phyloP scores from a whole-genome alignment of 345 rosid species.

The Luvunga scandens region DNA sequence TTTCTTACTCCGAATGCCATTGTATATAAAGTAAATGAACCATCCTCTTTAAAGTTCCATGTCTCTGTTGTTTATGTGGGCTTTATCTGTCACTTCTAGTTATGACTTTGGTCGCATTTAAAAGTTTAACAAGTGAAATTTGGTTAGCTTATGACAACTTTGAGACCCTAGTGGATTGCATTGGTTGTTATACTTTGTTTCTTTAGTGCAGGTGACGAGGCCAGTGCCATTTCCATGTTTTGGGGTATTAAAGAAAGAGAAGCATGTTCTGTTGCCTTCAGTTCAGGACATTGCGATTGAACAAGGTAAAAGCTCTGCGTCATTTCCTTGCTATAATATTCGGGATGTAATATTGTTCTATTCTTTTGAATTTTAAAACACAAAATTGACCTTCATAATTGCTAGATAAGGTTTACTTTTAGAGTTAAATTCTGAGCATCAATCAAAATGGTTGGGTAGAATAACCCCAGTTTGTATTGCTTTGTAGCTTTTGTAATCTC shows the following conservation, averaged over 20 bases:
- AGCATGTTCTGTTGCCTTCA: constrained; percentile 60
- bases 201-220: constrained; percentile 43
- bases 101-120: neutral
- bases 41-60: neutral
- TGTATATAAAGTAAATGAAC: constrained; percentile 51
- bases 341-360: no score
- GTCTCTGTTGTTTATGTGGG: neutral
- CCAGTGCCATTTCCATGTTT: constrained; percentile 66
- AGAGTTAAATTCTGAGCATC: neutral
- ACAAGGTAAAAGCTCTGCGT: constrained; percentile 41
- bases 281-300: constrained; percentile 63
- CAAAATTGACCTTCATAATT: neutral
- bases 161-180: neutral
- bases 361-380: neutral
- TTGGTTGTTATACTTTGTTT: neutral
- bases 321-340: neutral
- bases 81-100: neutral
- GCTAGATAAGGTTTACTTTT: neutral
- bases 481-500: neutral
- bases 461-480: neutral
- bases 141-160: neutral
- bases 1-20: constrained; percentile 61
- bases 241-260: constrained; percentile 65
- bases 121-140: neutral
- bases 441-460: neutral